Conservation (phyloP, 148 eudicot species). For the Agrostemma githago region DNA sequence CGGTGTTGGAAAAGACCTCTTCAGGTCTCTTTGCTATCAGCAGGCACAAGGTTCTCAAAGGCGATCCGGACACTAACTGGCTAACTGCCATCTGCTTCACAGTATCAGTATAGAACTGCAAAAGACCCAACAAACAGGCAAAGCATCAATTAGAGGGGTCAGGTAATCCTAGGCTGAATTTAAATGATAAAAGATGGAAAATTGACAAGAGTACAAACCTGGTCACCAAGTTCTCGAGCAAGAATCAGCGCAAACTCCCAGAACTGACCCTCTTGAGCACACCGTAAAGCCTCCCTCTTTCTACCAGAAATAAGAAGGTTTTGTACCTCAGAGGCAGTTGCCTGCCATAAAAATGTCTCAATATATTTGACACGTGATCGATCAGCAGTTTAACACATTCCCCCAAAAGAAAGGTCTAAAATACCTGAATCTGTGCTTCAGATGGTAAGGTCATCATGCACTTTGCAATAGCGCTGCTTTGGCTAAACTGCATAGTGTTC, state of each 20-base stretch:
- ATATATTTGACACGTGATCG: slow-evolving; percentile 10
- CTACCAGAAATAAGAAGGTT: slow-evolving; percentile 38
- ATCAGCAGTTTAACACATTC: neutral
- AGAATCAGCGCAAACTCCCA: slow-evolving; percentile 44
- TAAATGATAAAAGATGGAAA: neutral
- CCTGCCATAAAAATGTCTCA: slow-evolving; percentile 25
- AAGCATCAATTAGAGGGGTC: slow-evolving; percentile 1
- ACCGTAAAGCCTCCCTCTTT: slow-evolving; percentile 46
- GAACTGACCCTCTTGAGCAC: slow-evolving; percentile 49
- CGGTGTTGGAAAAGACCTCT: slow-evolving; percentile 34
- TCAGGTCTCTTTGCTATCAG: slow-evolving; percentile 42
- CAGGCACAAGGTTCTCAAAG: slow-evolving; percentile 49
- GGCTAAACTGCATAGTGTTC: slow-evolving; percentile 22
- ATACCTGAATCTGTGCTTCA: slow-evolving; percentile 42
- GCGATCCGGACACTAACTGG: slow-evolving; percentile 36
- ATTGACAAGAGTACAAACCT: slow-evolving; percentile 29
- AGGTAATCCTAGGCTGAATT: slow-evolving; percentile 1
- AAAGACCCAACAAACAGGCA: slow-evolving; percentile 12
- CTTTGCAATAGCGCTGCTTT: slow-evolving; percentile 18
- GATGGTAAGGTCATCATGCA: slow-evolving; percentile 39
- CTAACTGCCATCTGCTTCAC: slow-evolving; percentile 46
- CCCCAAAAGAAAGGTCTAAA: neutral
- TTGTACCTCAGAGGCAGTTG: slow-evolving; percentile 44
- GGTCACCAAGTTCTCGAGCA: slow-evolving; percentile 45
- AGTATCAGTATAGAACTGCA: slow-evolving; percentile 43